phyloP scores from a whole-genome alignment of 2,329 filamentous ascomycete genomes.

The Cordyceps tenuipes region DNA sequence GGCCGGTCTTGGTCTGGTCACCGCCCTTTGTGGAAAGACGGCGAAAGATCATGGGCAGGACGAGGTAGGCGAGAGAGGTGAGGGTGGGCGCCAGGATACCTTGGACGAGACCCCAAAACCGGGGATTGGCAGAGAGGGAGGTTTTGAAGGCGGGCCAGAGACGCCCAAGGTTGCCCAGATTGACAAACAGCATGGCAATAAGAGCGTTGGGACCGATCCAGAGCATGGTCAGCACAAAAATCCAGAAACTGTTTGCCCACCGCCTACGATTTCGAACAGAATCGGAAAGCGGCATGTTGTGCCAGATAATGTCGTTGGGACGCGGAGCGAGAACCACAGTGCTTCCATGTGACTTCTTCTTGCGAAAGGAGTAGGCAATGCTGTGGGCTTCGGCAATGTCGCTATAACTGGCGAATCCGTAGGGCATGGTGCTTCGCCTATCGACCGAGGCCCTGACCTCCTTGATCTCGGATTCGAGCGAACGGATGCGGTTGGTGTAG shows the following conservation, averaged over 20 bases:
- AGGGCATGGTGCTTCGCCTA: conserved; percentile 78
- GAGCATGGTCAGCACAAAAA: conserved; percentile 66
- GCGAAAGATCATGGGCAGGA: conserved; percentile 86
- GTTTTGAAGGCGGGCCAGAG: conserved; percentile 70
- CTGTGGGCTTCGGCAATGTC: conserved; percentile 80
- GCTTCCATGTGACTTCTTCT: conserved; percentile 71
- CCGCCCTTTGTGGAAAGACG: conserved; percentile 75
- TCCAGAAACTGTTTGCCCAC: conserved; percentile 77
- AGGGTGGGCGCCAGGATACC: conserved; percentile 85
- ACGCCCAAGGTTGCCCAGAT: conserved; percentile 68
- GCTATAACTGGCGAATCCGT: conserved; percentile 90
- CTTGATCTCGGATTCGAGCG: conserved; percentile 76
- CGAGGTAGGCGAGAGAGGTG: conserved; percentile 77
- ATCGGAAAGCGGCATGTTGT: conserved; percentile 71
- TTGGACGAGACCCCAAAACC: conserved; percentile 78
- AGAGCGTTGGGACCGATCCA: conserved; percentile 92
- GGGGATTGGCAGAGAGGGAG: conserved; percentile 53
- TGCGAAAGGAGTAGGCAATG: conserved; percentile 73
- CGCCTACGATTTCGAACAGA: conserved; percentile 62
- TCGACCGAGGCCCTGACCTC: conserved; percentile 76
- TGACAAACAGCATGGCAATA: conserved; percentile 89
- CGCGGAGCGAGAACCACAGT: conserved; percentile 72
- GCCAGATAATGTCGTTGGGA: conserved; percentile 92
- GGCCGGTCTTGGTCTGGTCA: conserved; percentile 83
- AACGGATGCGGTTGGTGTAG: conserved; percentile 72